These are phyloP conservation scores for Stephania yunnanensis DNA, from an alignment of 164 flowering plant genomes.

Conservation along the genomic window DNA sequence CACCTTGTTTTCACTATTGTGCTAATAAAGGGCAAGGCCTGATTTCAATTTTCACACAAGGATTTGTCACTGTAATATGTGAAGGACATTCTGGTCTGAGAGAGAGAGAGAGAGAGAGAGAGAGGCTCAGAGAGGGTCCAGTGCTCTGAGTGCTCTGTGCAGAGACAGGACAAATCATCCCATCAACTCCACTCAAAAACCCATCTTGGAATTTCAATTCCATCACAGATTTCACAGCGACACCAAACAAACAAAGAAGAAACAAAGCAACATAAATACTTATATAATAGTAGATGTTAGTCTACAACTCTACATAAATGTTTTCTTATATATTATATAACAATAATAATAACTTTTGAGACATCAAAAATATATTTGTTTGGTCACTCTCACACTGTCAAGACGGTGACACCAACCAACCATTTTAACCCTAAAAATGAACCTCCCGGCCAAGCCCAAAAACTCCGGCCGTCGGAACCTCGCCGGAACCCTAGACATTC, in stretches of 20 bases:
- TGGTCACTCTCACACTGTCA: constrained; percentile 5
- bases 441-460: background rate
- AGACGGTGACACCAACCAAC: background rate
- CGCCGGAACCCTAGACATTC: background rate
- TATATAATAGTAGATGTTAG: too few species aligned
- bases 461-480: background rate
- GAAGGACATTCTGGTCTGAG: background rate
- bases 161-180: background rate
- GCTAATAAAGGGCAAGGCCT: background rate
- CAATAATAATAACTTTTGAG: too few species aligned
- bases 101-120: background rate
- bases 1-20: background rate
- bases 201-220: background rate
- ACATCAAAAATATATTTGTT: background rate
- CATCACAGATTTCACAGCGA: background rate
- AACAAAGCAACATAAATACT: background rate
- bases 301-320: too few species aligned
- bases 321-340: too few species aligned
- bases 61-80: background rate
- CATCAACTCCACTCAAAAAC: background rate
- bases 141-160: background rate
- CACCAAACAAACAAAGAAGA: background rate
- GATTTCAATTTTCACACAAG: background rate
- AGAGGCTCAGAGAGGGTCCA: background rate
- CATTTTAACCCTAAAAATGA: background rate